Evolutionary conservation across 495 filamentous ascomycete genomes (phyloP), one percentile per base, ranked within the genome.

Genomic region (Hypomontagnella submonticulosa): DNA sequence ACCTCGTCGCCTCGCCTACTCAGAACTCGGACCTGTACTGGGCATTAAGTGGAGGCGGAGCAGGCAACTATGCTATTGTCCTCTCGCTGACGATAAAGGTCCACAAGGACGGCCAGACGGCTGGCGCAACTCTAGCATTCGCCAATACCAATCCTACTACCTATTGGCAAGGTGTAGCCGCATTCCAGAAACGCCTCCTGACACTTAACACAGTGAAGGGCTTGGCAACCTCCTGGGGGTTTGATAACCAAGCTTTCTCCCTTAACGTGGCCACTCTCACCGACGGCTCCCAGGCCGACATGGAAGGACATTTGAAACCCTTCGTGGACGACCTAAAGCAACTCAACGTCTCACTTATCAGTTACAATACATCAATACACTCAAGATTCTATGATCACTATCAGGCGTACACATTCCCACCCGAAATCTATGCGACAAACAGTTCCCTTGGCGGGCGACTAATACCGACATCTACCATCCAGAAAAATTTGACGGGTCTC

Each of bases 11-110:
- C 7, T 74, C 74, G n/a, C 77, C 76, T 0, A 72, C 74, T 12
- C 15, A 81, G 50, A 76, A 86, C 63, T n/a, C 72, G 0, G 85
- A 88, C 59, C 68, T 89, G 0, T 88, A 79, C 71, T 88, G 83
- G 84, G 87, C 87, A 4, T 67, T 89, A 0, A 76, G 73, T 36
- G 86, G 85, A 13, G 85, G 86, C 7, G 86, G 85, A 5, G 77
- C 72, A 4, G 82, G 84, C 12, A 85, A 73, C 20, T 86, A 78
- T 37, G 84, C 76, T 9, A 77, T 84, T 3, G 81, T 86, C 2
- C 61, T 73, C 44, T 79, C 76, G 11, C 54, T 80, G 63, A 84
- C 80, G 0, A 63, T 72, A 1, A 79, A 77, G 58, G 73, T 75
- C 0, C 70, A 82, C 27, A 33, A 36, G 0, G 71, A 72, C 16